Evolutionary conservation across 805 yeast genomes (phyloP), one percentile per base, ranked within the genome.

Genomic region (Lipomyces oligophaga): DNA sequence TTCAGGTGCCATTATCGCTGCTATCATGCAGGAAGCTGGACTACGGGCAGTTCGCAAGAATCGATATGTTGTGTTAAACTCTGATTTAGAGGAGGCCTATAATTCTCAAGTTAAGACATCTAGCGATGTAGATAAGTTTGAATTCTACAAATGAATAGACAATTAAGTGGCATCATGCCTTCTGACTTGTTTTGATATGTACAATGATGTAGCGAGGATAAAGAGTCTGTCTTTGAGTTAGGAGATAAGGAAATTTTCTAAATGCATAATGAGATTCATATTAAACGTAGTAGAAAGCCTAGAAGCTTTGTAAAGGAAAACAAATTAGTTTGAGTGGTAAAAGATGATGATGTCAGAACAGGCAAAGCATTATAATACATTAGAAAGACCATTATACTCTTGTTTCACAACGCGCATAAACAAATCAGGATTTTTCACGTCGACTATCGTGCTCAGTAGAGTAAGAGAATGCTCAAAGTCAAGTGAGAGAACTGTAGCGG

Each of bases 1-100:
- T 49, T 86, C 96, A 30, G 99, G 99, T 63, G 98, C 75, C 10
- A 78, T 90, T 47, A 93, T 93, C 64, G 97, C 99, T 13, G 98
- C 98, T 15, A 90, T 93, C 59, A 93, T 93, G 98, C 99, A 93
- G 76, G 99, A 94, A 71, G 99, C 99, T 24, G 99, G 99, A 58
- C 77, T 93, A 59, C 80, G 98, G 60, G 99, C 99, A 1, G 97
- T 93, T 38, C 84, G 99, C 73, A 93, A 90, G 73, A 93, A 93
- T 69, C 79, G 99, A 71, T 93, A 94, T 67, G 95, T 93, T 69
- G 94, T 93, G 57, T 74, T 94, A 63, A 97, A 93, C 71, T 81
- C 83, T 64, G 99, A 93, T 71, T 74, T 93, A 65, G 99, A 93
- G 67, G 99, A 93, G 72, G 98, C 98, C 5, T 93, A 93, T 71